Conservation (phyloP, 148 eudicot genomes). For the Nyssa sinensis region DNA sequence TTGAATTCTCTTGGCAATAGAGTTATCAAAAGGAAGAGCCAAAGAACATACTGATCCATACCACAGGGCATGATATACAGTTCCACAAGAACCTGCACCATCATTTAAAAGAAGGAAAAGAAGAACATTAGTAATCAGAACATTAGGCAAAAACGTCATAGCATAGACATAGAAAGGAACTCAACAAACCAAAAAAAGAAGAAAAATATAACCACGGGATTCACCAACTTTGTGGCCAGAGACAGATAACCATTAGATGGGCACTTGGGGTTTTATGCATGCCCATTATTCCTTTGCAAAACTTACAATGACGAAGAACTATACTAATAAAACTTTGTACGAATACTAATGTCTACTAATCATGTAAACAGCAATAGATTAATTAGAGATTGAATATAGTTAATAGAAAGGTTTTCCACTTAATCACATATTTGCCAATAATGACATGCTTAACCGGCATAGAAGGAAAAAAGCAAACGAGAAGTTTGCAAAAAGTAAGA, state of each 20-base stretch:
- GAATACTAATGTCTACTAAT: not conserved
- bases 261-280: conserved; percentile 7
- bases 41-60: conserved; percentile 90
- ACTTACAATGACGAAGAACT: not conserved
- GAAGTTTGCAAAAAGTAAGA: not conserved
- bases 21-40: conserved; percentile 13
- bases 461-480: not conserved
- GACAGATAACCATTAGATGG: not conserved
- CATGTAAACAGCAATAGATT: not conserved
- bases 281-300: not conserved
- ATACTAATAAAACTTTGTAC: not conserved
- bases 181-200: not conserved
- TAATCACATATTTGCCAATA: not conserved
- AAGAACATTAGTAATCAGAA: not conserved
- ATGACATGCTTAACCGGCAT: not conserved
- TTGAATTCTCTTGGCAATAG: conserved; percentile 9
- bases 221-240: not conserved
- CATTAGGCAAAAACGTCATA: conserved; percentile 1
- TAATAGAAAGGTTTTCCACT: not conserved
- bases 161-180: not conserved
- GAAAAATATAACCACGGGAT: not conserved
- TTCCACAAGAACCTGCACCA: conserved; percentile 92
- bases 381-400: not conserved
- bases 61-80: conserved; percentile 95
- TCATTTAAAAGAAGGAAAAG: conserved; percentile 14